Base-by-base conservation (phyloP, 169 alveolate genomes). In the Eimeria necatrix region DNA sequence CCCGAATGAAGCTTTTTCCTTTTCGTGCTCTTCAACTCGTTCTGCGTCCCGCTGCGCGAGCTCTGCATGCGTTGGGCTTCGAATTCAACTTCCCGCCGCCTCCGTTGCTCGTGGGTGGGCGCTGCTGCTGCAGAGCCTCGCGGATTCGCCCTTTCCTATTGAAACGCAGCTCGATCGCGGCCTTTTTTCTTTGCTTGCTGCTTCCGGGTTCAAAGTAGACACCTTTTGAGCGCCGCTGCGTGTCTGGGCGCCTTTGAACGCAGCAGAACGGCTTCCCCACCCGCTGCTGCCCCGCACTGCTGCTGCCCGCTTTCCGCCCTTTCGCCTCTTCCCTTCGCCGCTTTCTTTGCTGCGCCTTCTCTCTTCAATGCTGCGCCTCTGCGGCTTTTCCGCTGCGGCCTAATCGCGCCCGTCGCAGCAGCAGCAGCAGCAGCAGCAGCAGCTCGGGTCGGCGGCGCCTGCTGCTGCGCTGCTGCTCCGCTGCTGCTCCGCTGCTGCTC, bases 91-190 rank as follows among this genome's bases (percentile, higher is more conserved):
- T 51, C 90, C 24, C 7, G 7, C 48, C 41, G 26, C 90, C 73
- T 52, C 90, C 90, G 74, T 24, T 51, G 60, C 73, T 81, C 90
- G 90, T 81, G 24, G 24, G 26, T 51, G 90, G 90, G 52, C 90
- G 49, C 59, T 53, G 73, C 16, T 56, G 90, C 90, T 24, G 90
- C 90, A 53, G 90, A 81, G 90, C 9, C 90, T 18, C 5, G 52
- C 49, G 22, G 70, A 52, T 24, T 81, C 90, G 6, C 90, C 73
- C 52, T 81, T 81, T 81, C 90, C 73, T 53, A 81, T 81, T 81
- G 90, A 81, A 81, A 81, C 90, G 73, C 90, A 20, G 16, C n/a
- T 51, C 20, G 90, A 81, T 81, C 90, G 60, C 52, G 24, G 56
- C 73, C 90, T 81, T 81, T 81, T 24, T 52, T 14, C 73, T 24